Conservation (phyloP, 2,329 filamentous ascomycete genomes). For the Trematosphaeria pertusa region DNA sequence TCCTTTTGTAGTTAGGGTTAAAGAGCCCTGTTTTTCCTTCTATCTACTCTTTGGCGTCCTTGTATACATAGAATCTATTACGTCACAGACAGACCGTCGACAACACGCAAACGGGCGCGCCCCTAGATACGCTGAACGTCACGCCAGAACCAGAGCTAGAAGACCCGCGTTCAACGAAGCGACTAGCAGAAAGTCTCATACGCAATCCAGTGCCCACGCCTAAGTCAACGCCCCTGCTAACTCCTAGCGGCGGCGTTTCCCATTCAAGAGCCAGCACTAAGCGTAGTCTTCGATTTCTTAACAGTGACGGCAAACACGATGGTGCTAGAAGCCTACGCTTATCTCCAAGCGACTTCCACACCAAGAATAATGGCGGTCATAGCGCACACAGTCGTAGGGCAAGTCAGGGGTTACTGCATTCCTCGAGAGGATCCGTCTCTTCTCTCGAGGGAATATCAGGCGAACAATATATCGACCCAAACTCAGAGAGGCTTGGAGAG, state of each 20-base stretch:
- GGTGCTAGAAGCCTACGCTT: slow-evolving; percentile 6
- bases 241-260: no score
- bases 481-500: no score
- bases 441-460: slow-evolving; percentile 10
- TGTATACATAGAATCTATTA: no score
- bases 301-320: slow-evolving; percentile 6
- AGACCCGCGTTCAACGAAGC: slow-evolving; percentile 14
- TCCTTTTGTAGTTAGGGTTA: no score
- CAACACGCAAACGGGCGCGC: no score
- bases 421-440: slow-evolving; percentile 7
- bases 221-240: slow-evolving; percentile 10
- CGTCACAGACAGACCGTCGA: no score
- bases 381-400: slow-evolving; percentile 2
- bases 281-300: slow-evolving; percentile 7
- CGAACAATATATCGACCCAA: no score
- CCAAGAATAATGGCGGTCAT: slow-evolving; percentile 8
- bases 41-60: no score
- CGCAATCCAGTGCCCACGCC: slow-evolving; percentile 10
- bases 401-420: slow-evolving; percentile 6
- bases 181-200: slow-evolving; percentile 13
- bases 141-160: slow-evolving; percentile 13
- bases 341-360: slow-evolving; percentile 1
- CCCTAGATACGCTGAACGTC: slow-evolving; percentile 9
- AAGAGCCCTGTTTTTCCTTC: no score
- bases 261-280: no score